Base-by-base conservation (phyloP, 2,329 filamentous ascomycete genomes). In the Talaromyces pinophilus region DNA sequence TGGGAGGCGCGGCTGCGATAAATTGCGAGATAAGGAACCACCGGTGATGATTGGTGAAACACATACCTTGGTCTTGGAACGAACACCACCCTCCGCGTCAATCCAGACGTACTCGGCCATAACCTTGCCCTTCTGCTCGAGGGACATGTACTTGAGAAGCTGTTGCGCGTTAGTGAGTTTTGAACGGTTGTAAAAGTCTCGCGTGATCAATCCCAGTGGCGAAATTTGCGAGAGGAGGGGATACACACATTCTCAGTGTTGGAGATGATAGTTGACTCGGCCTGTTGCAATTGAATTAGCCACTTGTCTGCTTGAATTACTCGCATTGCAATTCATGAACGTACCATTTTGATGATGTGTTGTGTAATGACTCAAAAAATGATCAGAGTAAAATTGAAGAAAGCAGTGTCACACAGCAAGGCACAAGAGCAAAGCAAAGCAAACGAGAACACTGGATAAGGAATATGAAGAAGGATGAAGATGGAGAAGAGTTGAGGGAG, bases 81-180 rank as follows among this genome's bases (percentile, higher is more conserved):
- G 93, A 74, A 92, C 87, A 76, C 90, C 90, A 79, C 93, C 93
- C 71, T 83, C 82, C 71, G 91, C 85, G 78, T 97, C 93, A 79
- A 97, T 90, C 94, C 94, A 97, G 85, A 97, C 89, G 83, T 97
- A 97, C 84, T 97, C 94, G 77, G 93, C 94, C 82, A 97, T 95
- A 78, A 96, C 85, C 74, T 83, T 84, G 80, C 93, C 93, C 81
- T 90, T 92, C 85, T 98, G 94, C 80, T 93, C 90, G 76, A 98
- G 91, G 77, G 85, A 85, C 83, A 95, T 88, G 87, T 94, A 98
- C 83, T 97, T 97, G 81, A 90, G 84, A 81, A 97, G 89, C 92
- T 97, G 28, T 33, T 17, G 25, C 25, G 62, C 17, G 30, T 63
- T 63, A 50, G 59, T 33, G 11, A 30, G 5, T 81, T 75, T 69